Base-by-base conservation (phyloP, 208 protist genomes). In the Phytomonas sp. region DNA sequence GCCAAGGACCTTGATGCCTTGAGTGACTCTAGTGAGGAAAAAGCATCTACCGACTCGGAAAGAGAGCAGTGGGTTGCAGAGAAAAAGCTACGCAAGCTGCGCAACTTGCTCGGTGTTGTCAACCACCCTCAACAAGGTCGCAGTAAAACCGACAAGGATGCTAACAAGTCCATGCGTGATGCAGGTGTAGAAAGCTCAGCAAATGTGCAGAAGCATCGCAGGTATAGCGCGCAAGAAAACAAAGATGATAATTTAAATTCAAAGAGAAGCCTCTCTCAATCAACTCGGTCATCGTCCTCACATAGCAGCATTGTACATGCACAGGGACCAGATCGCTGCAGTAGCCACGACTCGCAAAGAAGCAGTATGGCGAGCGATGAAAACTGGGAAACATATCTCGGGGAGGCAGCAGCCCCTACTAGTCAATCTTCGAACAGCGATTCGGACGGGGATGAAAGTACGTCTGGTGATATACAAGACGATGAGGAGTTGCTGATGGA, bases 1-100 rank as follows among this genome's bases (percentile, higher is more conserved):
- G 87, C 83, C 14, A 83, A 92, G 73, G 76, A 89, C 66, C 80
- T 94, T 34, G 87, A 80, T 6, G 77, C 62, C 29, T 78, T 94
- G n/a, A 92, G 87, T 78, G 87, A 78, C 83, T 84, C 76, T 60
- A 89, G 84, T 40, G 86, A 90, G 12, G 78, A 86, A 64, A 80
- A 81, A 49, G 69, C 40, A n/a, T 83, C 83, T 6, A 91, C 83
- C 12, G 88, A 91, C 69, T 91, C 85, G 19, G 83, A 84, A 45
- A 72, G 34, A 70, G 81, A 87, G 49, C 49, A 59, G 29, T 45
- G 59, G 29, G 67, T 71, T 29, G 64, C 80, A 33, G 79, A 87
- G 26, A 61, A 59, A 36, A 80, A 81, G 30, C 60, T 89, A 26
- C 69, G 79, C 59, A 69, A 66, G 29, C 78, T 89, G 23, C 81